Evolutionary conservation across 1,284 basidiomycete species (phyloP).

Genomic region (Phellopilus nigrolimitatus): DNA sequence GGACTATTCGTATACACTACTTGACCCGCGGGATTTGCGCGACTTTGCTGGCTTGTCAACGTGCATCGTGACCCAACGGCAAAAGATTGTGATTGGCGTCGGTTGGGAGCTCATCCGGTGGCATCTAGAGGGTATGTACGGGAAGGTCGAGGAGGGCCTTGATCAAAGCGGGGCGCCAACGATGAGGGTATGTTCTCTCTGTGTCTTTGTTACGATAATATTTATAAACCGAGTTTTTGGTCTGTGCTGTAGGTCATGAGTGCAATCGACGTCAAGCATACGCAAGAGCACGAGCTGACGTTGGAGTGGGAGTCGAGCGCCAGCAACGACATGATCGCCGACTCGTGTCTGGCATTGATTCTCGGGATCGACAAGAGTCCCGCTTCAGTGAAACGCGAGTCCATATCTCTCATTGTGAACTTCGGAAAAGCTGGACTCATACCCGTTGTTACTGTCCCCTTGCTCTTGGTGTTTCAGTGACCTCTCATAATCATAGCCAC

Average conservation of each 20-base stretch:
- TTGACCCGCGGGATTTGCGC: slow-evolving; percentile 88
- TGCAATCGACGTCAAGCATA: slow-evolving; percentile 83
- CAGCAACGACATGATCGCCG: slow-evolving; percentile 98
- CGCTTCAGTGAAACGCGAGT: slow-evolving; percentile 89
- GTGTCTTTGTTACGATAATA: slow-evolving; percentile 2
- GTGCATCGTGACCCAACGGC: slow-evolving; percentile 87
- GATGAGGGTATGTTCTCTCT: slow-evolving; percentile 57
- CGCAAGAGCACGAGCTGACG: slow-evolving; percentile 73
- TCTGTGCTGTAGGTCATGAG: slow-evolving; percentile 74
- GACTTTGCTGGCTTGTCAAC: slow-evolving; percentile 97
- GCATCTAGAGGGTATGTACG: slow-evolving; percentile 99
- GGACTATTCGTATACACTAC: slow-evolving; percentile 96
- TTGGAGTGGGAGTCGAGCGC: slow-evolving; percentile 95
- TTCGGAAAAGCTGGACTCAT: too few species aligned
- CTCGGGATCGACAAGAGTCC: slow-evolving; percentile 93
- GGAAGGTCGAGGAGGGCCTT: slow-evolving; percentile 79
- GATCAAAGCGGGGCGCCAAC: slow-evolving; percentile 75
- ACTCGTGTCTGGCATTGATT: slow-evolving; percentile 88
- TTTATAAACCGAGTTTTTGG: slow-evolving; percentile 12
- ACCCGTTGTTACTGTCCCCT: slow-evolving; percentile 6
- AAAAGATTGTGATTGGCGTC: slow-evolving; percentile 80
- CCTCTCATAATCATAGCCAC: slow-evolving; percentile 42
- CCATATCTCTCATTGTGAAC: neutral
- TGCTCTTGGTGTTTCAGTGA: slow-evolving; percentile 46
- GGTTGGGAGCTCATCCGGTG: slow-evolving; percentile 91